Evolutionary conservation across 2,329 filamentous ascomycete genomes (phyloP), one percentile per base, ranked within the genome.

Genomic region (Alternaria incomplexa): DNA sequence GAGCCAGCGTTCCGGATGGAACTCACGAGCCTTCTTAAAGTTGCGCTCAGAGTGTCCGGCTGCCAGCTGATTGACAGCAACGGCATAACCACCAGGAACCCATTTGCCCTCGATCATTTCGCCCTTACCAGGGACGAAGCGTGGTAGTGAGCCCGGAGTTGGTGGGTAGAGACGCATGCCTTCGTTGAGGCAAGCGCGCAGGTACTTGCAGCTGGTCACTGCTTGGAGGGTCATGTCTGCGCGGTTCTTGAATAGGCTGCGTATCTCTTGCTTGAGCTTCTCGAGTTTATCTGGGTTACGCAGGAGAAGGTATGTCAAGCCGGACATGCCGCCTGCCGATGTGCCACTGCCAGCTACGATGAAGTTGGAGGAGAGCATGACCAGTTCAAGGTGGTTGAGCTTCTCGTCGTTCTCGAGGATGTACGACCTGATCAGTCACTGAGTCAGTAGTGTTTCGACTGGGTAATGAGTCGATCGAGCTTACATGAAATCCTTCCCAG

Each of bases 301-400:
- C 11, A 68, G 60, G 5, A 66, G 45, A 9, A 62, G 32, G 12
- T 62, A 66, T 3, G 57, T 56, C 5, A 61, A 7, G 11, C 64
- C 64, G 26, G 53, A 58, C 47, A 66, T 57, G 1, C 48, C 60
- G 8, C 53, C 60, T 3, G 64, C 64, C 4, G 62, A 51, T 3
- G 78, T 79, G 40, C 80, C 79, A 4, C 74, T 79, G 15, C 79
- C 79, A 0, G 76, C 58, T n/a, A 61, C 58, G 20, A 61, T 61
- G 22, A 57, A 61, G 36, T 57, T 61, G 15, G 58, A 61, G 20
- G 58, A 61, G n/a, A 61, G 52, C 58, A 61, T 61, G 20, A 61
- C 52, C 11, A 61, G 45, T 22, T 61, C 58, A 26, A 61, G 58
- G 8, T 61, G 58, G 12, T 61, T 61, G 20, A 61, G 58, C 46